Evolutionary conservation across 2,329 filamentous ascomycete species (phyloP), one percentile per base, ranked within the genome.

Genomic region (Cladosporium oxysporum): DNA sequence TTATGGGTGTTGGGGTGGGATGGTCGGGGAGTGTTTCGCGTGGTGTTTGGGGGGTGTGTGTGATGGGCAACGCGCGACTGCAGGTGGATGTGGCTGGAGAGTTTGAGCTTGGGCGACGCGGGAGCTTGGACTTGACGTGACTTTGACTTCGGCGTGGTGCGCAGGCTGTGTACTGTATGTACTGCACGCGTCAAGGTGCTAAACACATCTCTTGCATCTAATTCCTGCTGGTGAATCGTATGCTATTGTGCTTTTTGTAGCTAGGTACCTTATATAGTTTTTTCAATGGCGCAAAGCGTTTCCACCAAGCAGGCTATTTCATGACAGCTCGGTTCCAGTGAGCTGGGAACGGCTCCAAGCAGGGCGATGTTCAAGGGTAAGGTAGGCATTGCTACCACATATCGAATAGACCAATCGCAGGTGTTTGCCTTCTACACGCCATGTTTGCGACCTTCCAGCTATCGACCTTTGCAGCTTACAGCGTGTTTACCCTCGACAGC

Each of bases 71-170:
- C 23, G 47, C 58, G 58, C 58, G 58, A 61, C 14, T 47, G n/a
- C n/a, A 47, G 21, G 41, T 21, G n/a, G n/a, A 21, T 23, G n/a
- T 61, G 58, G 58, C 58, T 61, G 58, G 58, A 50, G 58, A 61
- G 58, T 61, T 61, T 44, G 26, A 52, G 59, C 28, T 52, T 33
- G 29, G n/a, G 10, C 2, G 29, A 47, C n/a, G 18, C 41, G n/a
- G 57, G 23, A 44, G 57, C 44, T 62, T 35, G 41, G 59, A 47
- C 52, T 26, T 28, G 49, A 52, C 37, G 18, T n/a, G 37, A 44
- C 37, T 47, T 47, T 21, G n/a, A 23, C 41, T 21, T 21, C 2
- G 41, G 41, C 8, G n/a, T 21, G 37, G 37, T 44, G 33, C 33
- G 33, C 33, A 35, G 33, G 33, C 33, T 35, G 18, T n/a, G 37